Evolutionary conservation across 1,284 basidiomycete genomes (phyloP), one percentile per base, ranked within the genome.

Genomic region (Singerocomus inundabilis): DNA sequence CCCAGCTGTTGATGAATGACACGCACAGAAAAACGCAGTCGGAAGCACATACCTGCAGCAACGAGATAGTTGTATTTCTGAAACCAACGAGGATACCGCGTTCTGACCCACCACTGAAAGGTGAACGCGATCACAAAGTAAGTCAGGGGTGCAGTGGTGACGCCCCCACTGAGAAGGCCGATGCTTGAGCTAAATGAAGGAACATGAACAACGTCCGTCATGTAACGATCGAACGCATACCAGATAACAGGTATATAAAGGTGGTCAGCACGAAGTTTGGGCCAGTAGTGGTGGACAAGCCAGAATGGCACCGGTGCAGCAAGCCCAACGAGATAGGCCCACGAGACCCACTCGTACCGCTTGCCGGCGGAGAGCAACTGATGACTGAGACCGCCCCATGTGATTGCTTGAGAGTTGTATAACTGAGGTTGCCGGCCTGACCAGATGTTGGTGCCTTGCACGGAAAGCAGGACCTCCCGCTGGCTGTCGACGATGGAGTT

Each of bases 381-480:
- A 49, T 79, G 75, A 24, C 79, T 77, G 4, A 88, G 72, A 3
- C 81, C 81, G 69, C 85, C 85, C 84, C 56, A 86, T 62, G 80
- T 77, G 25, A 88, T 72, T 0, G 85, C 82, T 39, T 80, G 76
- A 18, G 77, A 81, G 61, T 88, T 86, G 61, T 76, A 78, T 44
- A 72, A 70, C 55, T 82, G 81, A 1, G 77, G 73, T 52, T 79
- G 76, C 54, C 79, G 76, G 0, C 81, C 80, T 25, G 77, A 80
- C 84, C 84, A 85, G 46, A 85, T 70, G 50, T 80, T 80, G 6
- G 79, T 83, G 11, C 84, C 84, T 46, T 66, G 37, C 4, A 66
- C 15, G 63, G 74, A 66, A 28, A 70, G 52, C 1, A 87, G 68
- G 34, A 84, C 71, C 1, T 77, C 72, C 0, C 77, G 68, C 46